phyloP scores from a whole-genome alignment of 768 basidiomycete species.

The Kwoniella shandongensis region DNA sequence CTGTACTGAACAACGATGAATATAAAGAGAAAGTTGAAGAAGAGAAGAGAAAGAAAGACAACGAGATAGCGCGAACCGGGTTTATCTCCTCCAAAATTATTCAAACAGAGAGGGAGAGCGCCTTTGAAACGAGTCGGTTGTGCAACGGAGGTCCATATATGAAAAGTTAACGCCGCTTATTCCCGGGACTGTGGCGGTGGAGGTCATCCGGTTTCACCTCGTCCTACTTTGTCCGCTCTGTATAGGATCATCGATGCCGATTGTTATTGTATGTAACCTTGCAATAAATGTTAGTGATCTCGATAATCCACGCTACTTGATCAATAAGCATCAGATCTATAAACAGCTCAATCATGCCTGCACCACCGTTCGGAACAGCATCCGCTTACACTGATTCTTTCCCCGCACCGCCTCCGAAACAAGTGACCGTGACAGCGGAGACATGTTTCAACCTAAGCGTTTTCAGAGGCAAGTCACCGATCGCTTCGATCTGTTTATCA shows the following conservation, averaged over 20 bases:
- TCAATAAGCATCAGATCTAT: neutral
- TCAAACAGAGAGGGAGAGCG: neutral
- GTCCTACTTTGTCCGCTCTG: neutral
- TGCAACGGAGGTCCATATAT: no score
- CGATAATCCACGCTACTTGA: neutral
- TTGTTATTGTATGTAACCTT: no score
- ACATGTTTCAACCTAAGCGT: conserved; percentile 51
- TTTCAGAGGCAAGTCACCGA: conserved; percentile 47
- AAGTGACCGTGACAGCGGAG: conserved; percentile 46
- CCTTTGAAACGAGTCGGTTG: no score
- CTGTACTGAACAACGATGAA: conserved; percentile 3
- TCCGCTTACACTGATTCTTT: conserved; percentile 52
- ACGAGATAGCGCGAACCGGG: neutral
- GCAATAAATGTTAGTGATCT: no score
- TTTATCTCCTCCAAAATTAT: neutral
- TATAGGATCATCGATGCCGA: conserved; percentile 6
- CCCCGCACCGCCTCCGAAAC: conserved; percentile 40
- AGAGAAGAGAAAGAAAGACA: conserved; percentile 13
- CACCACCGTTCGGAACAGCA: conserved; percentile 47
- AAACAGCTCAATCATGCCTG: conserved; percentile 40
- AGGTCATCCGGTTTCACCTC: neutral
- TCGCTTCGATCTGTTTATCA: neutral
- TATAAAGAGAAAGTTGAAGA: neutral
- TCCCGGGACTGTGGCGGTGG: conserved; percentile 13
- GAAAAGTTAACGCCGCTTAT: neutral